Evolutionary conservation across 108 stramenopile species (phyloP).

Genomic region (Nitzschia palea): DNA sequence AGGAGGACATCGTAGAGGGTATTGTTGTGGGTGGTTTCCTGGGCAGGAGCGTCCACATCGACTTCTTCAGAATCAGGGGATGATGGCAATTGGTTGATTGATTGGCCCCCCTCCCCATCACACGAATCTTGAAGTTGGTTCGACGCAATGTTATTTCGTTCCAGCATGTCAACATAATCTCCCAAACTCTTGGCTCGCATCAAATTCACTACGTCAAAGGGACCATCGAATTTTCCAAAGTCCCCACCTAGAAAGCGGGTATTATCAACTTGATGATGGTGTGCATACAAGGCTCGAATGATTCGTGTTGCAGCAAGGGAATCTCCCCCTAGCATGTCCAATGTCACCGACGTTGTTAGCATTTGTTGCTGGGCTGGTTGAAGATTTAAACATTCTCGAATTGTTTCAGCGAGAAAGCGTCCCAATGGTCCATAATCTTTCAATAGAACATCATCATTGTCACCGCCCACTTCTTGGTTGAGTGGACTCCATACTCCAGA

Average conservation of each 20-base stretch:
- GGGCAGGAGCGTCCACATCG: not conserved
- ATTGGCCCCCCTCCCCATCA: not conserved
- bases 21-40: constrained; percentile 3
- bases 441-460: constrained; percentile 18
- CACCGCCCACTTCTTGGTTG: not conserved
- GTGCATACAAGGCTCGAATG: constrained; percentile 68
- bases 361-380: constrained; percentile 56
- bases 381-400: constrained; percentile 73
- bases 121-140: not conserved
- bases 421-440: constrained; percentile 55
- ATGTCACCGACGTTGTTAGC: constrained; percentile 56
- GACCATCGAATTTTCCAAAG: constrained; percentile 58
- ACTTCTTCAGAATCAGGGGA: not conserved
- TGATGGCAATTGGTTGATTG: not conserved
- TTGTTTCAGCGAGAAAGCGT: constrained; percentile 44
- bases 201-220: constrained; percentile 59
- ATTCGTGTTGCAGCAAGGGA: constrained; percentile 80
- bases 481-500: constrained; percentile 15
- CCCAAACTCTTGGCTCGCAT: constrained; percentile 58
- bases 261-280: constrained; percentile 59
- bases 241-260: constrained; percentile 71
- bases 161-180: constrained; percentile 73
- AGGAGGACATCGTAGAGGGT: constrained; percentile 61
- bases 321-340: constrained; percentile 83
- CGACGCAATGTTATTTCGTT: constrained; percentile 23